A percentile compares a stretch with the other conserved stretches of the same genome.
These are phyloP conservation scores for Ajuga chamaepitys DNA, from an alignment of 257 asterid genomes.

Conservation along the genomic window DNA sequence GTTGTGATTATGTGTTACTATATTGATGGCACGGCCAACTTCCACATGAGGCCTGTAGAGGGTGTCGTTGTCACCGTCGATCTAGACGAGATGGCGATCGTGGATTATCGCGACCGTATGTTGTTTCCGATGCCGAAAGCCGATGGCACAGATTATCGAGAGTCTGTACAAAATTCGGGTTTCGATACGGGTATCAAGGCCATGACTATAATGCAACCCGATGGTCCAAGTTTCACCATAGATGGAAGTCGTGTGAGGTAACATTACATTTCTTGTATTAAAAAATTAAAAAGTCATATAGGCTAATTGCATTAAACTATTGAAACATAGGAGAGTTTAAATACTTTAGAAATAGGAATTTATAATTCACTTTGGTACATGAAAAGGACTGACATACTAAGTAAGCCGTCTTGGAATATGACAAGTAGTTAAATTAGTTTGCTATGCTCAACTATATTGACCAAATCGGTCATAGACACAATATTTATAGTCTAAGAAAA, in stretches of 20 bases:
- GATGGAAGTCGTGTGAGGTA: slow-evolving; percentile 40
- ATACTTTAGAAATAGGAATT: too few relatives aligned
- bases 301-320: too few relatives aligned
- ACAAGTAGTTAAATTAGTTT: too few relatives aligned
- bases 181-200: slow-evolving; percentile 3
- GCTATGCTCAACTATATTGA: too few relatives aligned
- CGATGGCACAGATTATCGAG: slow-evolving; percentile 34
- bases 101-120: slow-evolving; percentile 21
- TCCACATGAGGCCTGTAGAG: slow-evolving; percentile 46
- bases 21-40: slow-evolving; percentile 33
- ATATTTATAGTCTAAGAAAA: too few relatives aligned
- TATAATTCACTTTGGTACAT: too few relatives aligned
- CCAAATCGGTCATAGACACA: too few relatives aligned
- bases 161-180: background rate
- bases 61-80: slow-evolving; percentile 31
- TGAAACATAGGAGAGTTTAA: too few relatives aligned
- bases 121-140: slow-evolving; percentile 36
- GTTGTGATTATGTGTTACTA: slow-evolving; percentile 29
- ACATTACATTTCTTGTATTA: background rate
- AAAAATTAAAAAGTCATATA: too few relatives aligned
- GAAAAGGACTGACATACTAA: too few relatives aligned
- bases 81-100: slow-evolving; percentile 37
- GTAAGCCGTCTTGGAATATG: too few relatives aligned
- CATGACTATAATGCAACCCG: slow-evolving; percentile 20
- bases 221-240: slow-evolving; percentile 30